Base-by-base conservation (phyloP, 192 early-diverging fungal species). In the Chytriomyces confervae region DNA sequence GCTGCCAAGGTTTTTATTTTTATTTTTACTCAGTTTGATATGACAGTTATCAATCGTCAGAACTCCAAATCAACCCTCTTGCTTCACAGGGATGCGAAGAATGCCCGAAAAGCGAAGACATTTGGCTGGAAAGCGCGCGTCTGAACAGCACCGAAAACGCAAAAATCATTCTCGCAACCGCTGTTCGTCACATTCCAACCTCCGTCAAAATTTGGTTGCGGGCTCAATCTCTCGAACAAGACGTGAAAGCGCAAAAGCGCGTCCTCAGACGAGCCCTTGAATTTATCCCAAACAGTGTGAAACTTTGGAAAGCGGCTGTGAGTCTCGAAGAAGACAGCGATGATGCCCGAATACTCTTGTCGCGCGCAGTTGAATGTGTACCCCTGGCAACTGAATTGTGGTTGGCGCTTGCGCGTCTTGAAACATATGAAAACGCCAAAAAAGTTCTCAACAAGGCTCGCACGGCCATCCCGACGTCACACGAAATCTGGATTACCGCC, bases 111-210 rank as follows among this genome's bases (percentile, higher is more conserved):
- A 93, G 85, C 67, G 97, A 98, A 82, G 98, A 99, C 78, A 89
- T 98, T 16, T 99, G 98, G 98, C 86, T 99, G 44, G 98, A 98
- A 79, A 91, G 96, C 2, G 96, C 96, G 0, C 91, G 96, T 16
- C 85, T 99, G 27, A 95, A 97, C 82, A 93, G 84, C 36, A 76
- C 82, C 6, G 92, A 95, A 6, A 93, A 92, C 50, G 96, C 96
- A 9, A 95, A 96, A 77, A 89, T 91, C 53, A 93, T 98, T 62
- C 87, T 98, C n/a, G 94, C 94, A 10, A 91, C 93, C 74, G 97
- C 96, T 3, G 93, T 95, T 45, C 89, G 94, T 11, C 89, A 94
- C 72, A 77, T 98, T 45, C 98, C 98, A 18, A 92, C 94, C 50
- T 94, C 95, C 1, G 96, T 98, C 69, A 93, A 94, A 57, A 89